Conservation (phyloP, 2,329 filamentous ascomycete species). For the Diaporthe amygdali region DNA sequence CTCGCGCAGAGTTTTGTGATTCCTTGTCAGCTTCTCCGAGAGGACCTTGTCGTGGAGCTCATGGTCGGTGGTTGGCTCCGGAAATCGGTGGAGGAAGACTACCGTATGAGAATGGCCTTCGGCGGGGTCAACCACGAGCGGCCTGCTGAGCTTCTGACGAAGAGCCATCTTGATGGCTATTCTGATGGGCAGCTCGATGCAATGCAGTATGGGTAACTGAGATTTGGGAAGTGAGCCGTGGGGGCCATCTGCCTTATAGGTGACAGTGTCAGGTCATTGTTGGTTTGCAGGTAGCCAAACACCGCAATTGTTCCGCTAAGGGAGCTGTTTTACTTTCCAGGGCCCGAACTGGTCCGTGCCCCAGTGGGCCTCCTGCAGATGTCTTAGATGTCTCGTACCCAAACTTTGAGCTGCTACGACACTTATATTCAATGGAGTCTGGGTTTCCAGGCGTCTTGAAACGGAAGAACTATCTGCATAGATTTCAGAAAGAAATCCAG, state of each 20-base stretch:
- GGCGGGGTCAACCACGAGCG: conserved; percentile 24
- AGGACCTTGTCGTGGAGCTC: conserved; percentile 26
- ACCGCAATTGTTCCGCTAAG: not conserved
- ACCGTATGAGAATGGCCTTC: conserved; percentile 28
- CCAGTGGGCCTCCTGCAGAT: not conserved
- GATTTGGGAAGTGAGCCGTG: not conserved
- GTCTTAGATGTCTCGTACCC: too few species aligned
- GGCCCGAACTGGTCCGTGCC: not conserved
- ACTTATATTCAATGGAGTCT: not conserved
- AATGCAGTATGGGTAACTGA: not conserved
- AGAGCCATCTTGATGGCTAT: conserved; percentile 9
- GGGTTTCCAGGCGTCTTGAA: too few species aligned
- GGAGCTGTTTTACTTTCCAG: not conserved
- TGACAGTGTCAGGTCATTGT: not conserved
- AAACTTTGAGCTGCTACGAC: too few species aligned
- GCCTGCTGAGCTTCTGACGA: conserved; percentile 13
- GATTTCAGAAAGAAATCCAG: too few species aligned
- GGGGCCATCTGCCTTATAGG: not conserved
- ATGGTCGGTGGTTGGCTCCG: conserved; percentile 19
- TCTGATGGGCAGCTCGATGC: too few species aligned
- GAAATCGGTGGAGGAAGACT: conserved; percentile 29
- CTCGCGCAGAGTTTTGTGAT: conserved; percentile 23
- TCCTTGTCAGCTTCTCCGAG: conserved; percentile 22
- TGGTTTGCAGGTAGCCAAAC: not conserved
- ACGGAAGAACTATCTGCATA: too few species aligned